Conservation (phyloP, 306 rosid species). For the Canavalia gladiata region DNA sequence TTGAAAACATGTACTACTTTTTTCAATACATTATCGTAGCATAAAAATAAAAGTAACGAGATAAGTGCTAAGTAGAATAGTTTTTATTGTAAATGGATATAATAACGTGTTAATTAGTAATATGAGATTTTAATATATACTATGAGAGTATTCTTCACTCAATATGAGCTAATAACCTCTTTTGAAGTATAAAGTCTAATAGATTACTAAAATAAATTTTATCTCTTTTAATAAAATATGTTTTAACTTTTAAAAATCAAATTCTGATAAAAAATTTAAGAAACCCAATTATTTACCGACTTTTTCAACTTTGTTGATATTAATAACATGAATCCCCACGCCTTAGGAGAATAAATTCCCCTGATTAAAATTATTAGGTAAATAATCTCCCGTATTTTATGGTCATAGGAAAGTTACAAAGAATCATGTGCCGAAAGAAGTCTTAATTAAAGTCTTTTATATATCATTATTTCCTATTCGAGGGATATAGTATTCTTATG, state of each 20-base stretch:
- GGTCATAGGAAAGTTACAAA: neutral
- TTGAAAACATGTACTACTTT: too few species aligned
- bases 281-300: neutral
- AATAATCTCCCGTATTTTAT: neutral
- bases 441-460: neutral
- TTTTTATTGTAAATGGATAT: too few species aligned
- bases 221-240: too few species aligned
- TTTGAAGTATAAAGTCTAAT: too few species aligned
- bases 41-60: too few species aligned
- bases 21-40: too few species aligned
- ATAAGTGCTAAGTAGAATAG: too few species aligned
- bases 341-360: neutral
- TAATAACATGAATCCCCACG: neutral
- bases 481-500: neutral
- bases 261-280: neutral
- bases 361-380: neutral
- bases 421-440: conserved; percentile 14
- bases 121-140: too few species aligned
- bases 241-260: neutral
- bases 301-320: neutral
- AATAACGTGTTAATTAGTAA: neutral
- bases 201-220: too few species aligned
- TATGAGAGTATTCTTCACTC: too few species aligned
- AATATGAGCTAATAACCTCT: too few species aligned
- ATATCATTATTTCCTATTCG: conserved; percentile 7